Evolutionary conservation across 306 rosid genomes (phyloP), one percentile per base, ranked within the genome.

Genomic region (Oxytropis ochrocephala): DNA sequence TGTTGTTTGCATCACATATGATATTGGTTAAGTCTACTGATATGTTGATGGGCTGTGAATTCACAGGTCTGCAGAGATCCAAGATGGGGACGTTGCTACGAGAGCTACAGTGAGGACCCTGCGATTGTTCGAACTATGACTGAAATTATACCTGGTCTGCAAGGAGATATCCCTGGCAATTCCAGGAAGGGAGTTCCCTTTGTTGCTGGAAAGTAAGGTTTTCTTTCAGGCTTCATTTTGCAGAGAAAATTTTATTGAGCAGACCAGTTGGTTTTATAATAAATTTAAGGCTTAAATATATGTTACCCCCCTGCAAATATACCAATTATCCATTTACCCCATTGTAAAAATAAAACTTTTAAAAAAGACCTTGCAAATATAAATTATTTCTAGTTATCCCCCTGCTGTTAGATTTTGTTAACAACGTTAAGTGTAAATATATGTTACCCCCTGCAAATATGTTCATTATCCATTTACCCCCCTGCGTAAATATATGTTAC

Each of bases 61-160:
- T 3, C 30, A 36, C 80, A 89, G 97, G 97, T 91, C 14, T 91
- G 97, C 82, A 77, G 95, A 64, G 96, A 91, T 82, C 97, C 96
- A 14, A 85, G 97, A 72, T 89, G 97, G 97, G 97, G 97, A 33
- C 81, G 96, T 69, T 91, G 97, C 87, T 91, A 91, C 3, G 97
- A 91, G 81, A 91, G 97, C 85, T 91, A 91, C 71, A 91, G 96
- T 30, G 97, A 89, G 73, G 95, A 89, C 72, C 86, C 79, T 29
- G 79, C 30, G 58, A 82, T 91, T 78, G 97, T 89, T 79, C 84
- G 76, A 74, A 17, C 69, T 36, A 88, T 94, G 97, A 94, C 97
- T 14, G 96, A 91, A 86, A 85, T 91, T 29, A 89, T 91, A 19
- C 90, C 97, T 68, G 98, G 98, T 51, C 73, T 94, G 89, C 98